These are phyloP conservation scores for Apodospora peruviana DNA, from an alignment of 495 filamentous ascomycete genomes.

Conservation along the genomic window DNA sequence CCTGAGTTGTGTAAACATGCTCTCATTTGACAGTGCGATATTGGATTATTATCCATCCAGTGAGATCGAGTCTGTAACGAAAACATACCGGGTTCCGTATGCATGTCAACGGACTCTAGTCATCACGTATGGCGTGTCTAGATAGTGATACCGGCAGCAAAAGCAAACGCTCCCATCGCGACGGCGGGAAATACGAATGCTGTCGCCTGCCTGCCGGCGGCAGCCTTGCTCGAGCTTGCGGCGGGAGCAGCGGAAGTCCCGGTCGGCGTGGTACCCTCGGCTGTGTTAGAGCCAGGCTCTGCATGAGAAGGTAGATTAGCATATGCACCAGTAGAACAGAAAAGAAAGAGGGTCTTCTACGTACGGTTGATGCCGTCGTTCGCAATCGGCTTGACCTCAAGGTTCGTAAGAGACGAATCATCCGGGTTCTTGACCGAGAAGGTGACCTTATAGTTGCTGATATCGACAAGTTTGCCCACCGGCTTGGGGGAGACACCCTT, in stretches of 20 bases:
- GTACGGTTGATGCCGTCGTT: constrained; percentile 34
- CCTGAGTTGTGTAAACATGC: neutral
- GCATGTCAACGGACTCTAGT: neutral
- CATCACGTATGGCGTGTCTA: constrained; percentile 2
- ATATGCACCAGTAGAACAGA: neutral
- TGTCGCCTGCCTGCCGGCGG: constrained; percentile 6
- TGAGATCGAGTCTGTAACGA: neutral
- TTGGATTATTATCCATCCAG: neutral
- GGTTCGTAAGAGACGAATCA: constrained; percentile 27
- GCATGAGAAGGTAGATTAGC: neutral
- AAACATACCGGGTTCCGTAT: neutral
- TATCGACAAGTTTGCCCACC: constrained; percentile 33
- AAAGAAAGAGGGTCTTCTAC: neutral
- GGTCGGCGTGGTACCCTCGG: neutral
- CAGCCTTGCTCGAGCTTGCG: constrained; percentile 11
- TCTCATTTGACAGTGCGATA: neutral
- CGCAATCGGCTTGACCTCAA: constrained; percentile 38
- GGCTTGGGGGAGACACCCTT: constrained; percentile 42
- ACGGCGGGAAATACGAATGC: constrained; percentile 12
- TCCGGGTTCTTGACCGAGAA: constrained; percentile 33
- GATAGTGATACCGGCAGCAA: constrained; percentile 17
- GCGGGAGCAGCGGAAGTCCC: neutral
- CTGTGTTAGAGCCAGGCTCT: constrained; percentile 21
- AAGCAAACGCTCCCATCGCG: constrained; percentile 20
- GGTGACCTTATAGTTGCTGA: constrained; percentile 37